Conservation (phyloP, 2,329 filamentous ascomycete genomes). For the Aureobasidium sp. region DNA sequence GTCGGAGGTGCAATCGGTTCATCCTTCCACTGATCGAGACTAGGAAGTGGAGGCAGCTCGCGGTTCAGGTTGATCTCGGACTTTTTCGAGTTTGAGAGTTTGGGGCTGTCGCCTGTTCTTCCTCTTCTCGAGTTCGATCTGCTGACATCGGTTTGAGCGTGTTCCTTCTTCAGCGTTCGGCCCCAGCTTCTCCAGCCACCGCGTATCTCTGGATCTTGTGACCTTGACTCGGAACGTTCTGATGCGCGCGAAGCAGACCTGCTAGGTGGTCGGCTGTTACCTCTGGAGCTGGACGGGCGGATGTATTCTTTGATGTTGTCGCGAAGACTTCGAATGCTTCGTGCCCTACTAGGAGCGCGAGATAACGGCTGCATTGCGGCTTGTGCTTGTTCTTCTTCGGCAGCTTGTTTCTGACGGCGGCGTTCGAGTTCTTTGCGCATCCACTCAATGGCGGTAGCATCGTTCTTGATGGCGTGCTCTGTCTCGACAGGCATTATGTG, state of each 20-base stretch:
- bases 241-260: neutral
- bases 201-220: constrained; percentile 1
- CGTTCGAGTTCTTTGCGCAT: constrained; percentile 39
- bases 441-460: constrained; percentile 36
- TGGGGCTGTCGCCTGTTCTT: neutral
- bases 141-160: constrained; percentile 1
- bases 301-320: constrained; percentile 37
- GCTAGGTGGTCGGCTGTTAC: neutral
- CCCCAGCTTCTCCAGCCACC: constrained; percentile 13
- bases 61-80: constrained; percentile 37
- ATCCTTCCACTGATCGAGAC: constrained; percentile 36
- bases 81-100: neutral
- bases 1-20: constrained; percentile 16
- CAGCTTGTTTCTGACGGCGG: constrained; percentile 19
- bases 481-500: constrained; percentile 22
- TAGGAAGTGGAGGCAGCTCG: constrained; percentile 41
- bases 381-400: neutral
- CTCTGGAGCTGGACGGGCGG: constrained; percentile 26
- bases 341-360: constrained; percentile 23
- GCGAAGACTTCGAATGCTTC: constrained; percentile 35
- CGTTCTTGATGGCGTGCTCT: constrained; percentile 29
- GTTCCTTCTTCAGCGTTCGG: constrained; percentile 1
- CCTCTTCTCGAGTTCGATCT: constrained; percentile 12
- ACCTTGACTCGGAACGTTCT: neutral
- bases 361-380: neutral